A percentile compares a stretch with the other conserved stretches of the same genome.
phyloP scores from a whole-genome alignment of 352 stramenopile species.

The Halophytophthora polymorphica region DNA sequence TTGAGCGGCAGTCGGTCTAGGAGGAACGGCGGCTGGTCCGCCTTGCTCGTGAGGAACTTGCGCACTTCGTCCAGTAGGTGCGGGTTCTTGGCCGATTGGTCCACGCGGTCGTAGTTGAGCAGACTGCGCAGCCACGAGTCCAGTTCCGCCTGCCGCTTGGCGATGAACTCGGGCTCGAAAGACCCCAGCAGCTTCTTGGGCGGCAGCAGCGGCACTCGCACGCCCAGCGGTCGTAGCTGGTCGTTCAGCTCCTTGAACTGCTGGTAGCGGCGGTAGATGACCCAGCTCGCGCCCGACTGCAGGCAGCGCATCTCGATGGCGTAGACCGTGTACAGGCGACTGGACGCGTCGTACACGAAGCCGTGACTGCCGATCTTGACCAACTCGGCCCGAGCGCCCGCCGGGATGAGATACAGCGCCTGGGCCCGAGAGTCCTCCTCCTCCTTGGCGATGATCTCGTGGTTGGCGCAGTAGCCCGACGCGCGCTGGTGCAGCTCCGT shows the following conservation, averaged over 20 bases:
- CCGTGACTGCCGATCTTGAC: slow-evolving; percentile 74
- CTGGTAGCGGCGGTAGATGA: slow-evolving; percentile 83
- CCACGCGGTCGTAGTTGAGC: slow-evolving; percentile 69
- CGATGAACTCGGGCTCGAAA: slow-evolving; percentile 79
- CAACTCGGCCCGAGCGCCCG: slow-evolving; percentile 61
- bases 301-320: slow-evolving; percentile 73
- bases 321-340: slow-evolving; percentile 81
- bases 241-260: slow-evolving; percentile 83
- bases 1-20: slow-evolving; percentile 63
- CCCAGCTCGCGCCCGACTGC: slow-evolving; percentile 70
- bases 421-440: slow-evolving; percentile 79
- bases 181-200: slow-evolving; percentile 84
- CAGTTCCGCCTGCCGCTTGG: slow-evolving; percentile 67
- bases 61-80: slow-evolving; percentile 75
- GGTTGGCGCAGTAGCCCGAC: slow-evolving; percentile 70
- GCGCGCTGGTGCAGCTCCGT: slow-evolving; percentile 56
- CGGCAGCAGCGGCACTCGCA: slow-evolving; percentile 72
- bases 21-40: slow-evolving; percentile 75
- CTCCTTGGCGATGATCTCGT: slow-evolving; percentile 80
- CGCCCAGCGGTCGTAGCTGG: slow-evolving; percentile 48
- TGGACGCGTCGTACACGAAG: slow-evolving; percentile 72
- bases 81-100: slow-evolving; percentile 70
- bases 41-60: slow-evolving; percentile 79
- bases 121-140: slow-evolving; percentile 65
- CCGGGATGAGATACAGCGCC: slow-evolving; percentile 76